These are phyloP conservation scores for Parachlorella kessleri DNA, from an alignment of 139 green algal genomes.

Conservation along the genomic window DNA sequence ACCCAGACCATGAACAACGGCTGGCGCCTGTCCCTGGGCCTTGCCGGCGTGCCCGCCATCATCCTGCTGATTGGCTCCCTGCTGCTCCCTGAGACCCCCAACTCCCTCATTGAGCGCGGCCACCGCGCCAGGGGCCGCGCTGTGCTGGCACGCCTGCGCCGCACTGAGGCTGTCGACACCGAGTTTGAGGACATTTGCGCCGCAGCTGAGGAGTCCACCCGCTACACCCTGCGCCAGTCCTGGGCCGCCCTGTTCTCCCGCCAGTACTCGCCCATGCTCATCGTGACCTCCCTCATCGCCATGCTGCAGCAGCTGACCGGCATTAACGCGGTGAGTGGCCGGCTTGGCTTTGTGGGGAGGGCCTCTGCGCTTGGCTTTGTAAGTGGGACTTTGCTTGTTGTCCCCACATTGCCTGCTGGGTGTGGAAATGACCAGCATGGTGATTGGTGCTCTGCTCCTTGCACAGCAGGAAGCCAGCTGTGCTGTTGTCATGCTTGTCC, in stretches of 20 bases:
- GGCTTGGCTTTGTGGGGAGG: too few relatives aligned
- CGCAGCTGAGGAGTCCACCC: not conserved
- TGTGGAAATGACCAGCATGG: too few relatives aligned
- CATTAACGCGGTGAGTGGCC: slow-evolving; percentile 26
- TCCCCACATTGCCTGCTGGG: too few relatives aligned
- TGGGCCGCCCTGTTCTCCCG: not conserved
- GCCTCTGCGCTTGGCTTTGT: too few relatives aligned
- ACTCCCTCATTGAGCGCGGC: slow-evolving; percentile 74
- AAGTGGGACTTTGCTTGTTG: too few relatives aligned
- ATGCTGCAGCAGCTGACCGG: slow-evolving; percentile 27
- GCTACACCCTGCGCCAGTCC: not conserved
- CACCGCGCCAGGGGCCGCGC: slow-evolving; percentile 36
- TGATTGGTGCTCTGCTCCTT: too few relatives aligned
- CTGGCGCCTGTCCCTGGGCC: slow-evolving; percentile 39
- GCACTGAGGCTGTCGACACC: slow-evolving; percentile 45
- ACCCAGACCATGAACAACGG: slow-evolving; percentile 16
- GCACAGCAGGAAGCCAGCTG: too few relatives aligned
- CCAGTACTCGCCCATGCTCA: slow-evolving; percentile 16
- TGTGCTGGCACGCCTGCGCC: slow-evolving; percentile 60
- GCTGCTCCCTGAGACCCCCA: slow-evolving; percentile 77
- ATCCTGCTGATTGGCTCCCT: slow-evolving; percentile 49
- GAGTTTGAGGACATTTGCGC: slow-evolving; percentile 59
- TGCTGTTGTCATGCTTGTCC: too few relatives aligned
- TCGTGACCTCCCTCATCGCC: slow-evolving; percentile 2
- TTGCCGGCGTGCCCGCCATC: slow-evolving; percentile 35